These are phyloP conservation scores for Botrytis cinerea DNA, from an alignment of 2,329 filamentous ascomycete species.

Conservation along the genomic window DNA sequence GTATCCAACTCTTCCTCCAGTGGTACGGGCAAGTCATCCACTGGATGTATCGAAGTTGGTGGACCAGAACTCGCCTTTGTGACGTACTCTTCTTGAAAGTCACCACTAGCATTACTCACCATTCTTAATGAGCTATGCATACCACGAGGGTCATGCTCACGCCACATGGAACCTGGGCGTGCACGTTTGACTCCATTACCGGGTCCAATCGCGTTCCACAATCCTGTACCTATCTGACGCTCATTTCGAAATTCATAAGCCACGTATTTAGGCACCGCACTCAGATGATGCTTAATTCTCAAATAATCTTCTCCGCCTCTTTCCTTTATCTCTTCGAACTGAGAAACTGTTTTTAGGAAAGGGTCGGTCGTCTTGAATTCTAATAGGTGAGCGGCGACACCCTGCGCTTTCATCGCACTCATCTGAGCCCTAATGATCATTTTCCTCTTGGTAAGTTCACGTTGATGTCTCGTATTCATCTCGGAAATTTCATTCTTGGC, in stretches of 20 bases:
- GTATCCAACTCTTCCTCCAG: background rate
- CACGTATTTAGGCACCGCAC: background rate
- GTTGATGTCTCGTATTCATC: background rate
- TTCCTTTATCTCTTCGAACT: background rate
- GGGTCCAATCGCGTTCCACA: background rate
- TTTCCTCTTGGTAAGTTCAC: background rate
- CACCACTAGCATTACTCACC: background rate
- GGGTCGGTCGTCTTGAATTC: fast-evolving
- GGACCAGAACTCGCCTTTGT: background rate
- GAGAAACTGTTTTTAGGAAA: no score
- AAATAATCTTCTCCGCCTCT: no score
- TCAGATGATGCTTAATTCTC: background rate
- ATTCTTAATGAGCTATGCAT: background rate
- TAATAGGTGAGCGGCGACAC: fast-evolving
- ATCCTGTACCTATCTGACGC: no score
- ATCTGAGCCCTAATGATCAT: fast-evolving
- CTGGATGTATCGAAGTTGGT: background rate
- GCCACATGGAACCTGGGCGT: background rate
- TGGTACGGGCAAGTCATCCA: background rate
- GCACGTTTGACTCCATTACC: background rate
- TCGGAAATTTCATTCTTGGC: background rate
- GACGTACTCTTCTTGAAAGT: background rate
- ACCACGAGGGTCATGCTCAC: background rate
- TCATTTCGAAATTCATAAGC: fast-evolving
- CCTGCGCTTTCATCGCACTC: fast-evolving